Evolutionary conservation across 768 basidiomycete genomes (phyloP), one percentile per base, ranked within the genome.

Genomic region (Sarcodon aspratus): DNA sequence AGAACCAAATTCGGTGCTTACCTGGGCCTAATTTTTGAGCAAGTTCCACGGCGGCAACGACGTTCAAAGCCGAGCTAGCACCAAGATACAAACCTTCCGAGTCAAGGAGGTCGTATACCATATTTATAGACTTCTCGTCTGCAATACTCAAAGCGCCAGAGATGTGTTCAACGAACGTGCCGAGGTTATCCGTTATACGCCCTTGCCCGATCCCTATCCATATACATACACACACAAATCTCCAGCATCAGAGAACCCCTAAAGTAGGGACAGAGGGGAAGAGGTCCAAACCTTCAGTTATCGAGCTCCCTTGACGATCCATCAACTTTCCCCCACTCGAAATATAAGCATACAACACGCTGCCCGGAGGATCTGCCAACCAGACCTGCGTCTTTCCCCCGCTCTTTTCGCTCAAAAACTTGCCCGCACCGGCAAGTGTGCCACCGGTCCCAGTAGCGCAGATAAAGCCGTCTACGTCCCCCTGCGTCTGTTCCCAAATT

Each of bases 361-460:
- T 92, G 36, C 96, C 96, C 0, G 96, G 96, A 11, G 96, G 96
- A 59, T 99, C 96, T 11, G 96, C 96, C 33, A 99, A 69, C 89
- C 89, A 98, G 47, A 88, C 74, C 66, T 98, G 86, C 9, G 83
- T 79, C 62, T 78, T 84, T 7, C 85, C 87, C 0, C 55, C 60
- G 53, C 82, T 88, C 68, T 77, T 80, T 68, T 96, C 91, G 64
- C 85, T 86, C 62, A 99, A 62, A 59, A 75, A 88, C 57, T 77
- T 79, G 9, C 93, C 90, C 1, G 79, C 78, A 33, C 96, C 96
- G 7, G 95, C 94, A 13, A 99, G 70, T 0, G 95, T 97, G 0
- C 96, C 96, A 6, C 95, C 96, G 0, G 96, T 99, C 0, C 96
- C 96, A 0, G 96, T 97, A 17, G 91, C 68, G 61, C 94, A 97